These are phyloP conservation scores for Vitis amurensis DNA, from an alignment of 164 flowering plant species.

Conservation along the genomic window DNA sequence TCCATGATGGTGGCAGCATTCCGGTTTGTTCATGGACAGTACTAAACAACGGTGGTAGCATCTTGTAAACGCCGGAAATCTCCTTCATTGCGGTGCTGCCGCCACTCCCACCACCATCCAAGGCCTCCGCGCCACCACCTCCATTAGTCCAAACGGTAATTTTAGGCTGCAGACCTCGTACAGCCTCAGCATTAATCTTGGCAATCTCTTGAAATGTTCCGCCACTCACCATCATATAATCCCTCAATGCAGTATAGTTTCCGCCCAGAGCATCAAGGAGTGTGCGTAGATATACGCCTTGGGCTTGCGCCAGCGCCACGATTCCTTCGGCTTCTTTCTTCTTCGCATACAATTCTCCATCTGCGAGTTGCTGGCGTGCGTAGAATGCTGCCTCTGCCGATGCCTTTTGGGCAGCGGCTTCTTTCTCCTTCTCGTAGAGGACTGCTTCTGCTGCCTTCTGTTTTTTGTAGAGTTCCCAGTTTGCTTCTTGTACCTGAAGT, in stretches of 20 bases:
- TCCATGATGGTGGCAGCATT: slow-evolving; percentile 29
- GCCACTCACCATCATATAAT: slow-evolving; percentile 21
- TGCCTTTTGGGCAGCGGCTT: slow-evolving; percentile 22
- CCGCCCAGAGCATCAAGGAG: slow-evolving; percentile 19
- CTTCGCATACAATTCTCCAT: slow-evolving; percentile 24
- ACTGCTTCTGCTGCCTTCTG: slow-evolving; percentile 31
- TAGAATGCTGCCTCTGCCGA: slow-evolving; percentile 18
- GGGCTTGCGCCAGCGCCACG: slow-evolving; percentile 20
- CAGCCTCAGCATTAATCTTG: slow-evolving; percentile 23
- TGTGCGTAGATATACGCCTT: slow-evolving; percentile 20
- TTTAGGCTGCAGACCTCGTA: slow-evolving; percentile 26
- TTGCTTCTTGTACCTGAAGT: slow-evolving; percentile 37
- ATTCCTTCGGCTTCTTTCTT: slow-evolving; percentile 32
- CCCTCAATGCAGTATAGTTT: slow-evolving; percentile 23
- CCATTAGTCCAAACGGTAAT: slow-evolving; percentile 30
- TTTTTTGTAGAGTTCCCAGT: slow-evolving; percentile 24
- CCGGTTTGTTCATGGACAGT: slow-evolving; percentile 36
- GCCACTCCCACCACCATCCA: neutral
- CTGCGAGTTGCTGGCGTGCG: slow-evolving; percentile 16
- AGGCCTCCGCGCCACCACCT: neutral
- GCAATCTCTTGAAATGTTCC: slow-evolving; percentile 24
- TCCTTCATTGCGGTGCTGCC: slow-evolving; percentile 22
- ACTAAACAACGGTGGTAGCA: slow-evolving; percentile 25
- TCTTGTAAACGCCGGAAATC: slow-evolving; percentile 23
- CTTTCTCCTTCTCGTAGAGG: slow-evolving; percentile 17